These are phyloP conservation scores for Lactarius sp. DNA, from an alignment of 768 basidiomycete species.

Conservation along the genomic window DNA sequence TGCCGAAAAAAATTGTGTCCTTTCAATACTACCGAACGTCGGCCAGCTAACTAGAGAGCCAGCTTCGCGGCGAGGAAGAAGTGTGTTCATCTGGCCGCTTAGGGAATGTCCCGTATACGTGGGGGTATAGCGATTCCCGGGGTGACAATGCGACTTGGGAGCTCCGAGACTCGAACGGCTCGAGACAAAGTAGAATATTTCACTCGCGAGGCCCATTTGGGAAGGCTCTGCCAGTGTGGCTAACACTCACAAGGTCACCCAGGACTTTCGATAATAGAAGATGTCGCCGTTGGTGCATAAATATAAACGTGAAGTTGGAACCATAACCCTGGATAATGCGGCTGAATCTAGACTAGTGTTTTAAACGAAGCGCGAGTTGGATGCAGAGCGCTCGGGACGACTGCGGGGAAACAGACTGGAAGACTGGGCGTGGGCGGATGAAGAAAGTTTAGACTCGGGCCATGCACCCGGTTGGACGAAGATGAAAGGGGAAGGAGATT, in stretches of 20 bases:
- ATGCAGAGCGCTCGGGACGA: conserved; percentile 14
- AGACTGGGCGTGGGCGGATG: conserved; percentile 15
- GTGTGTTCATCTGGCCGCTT: conserved; percentile 2
- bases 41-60: not conserved
- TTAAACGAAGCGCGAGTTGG: not conserved
- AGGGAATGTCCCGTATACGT: not conserved
- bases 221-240: not conserved
- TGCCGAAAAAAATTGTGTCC: not conserved
- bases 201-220: not conserved
- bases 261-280: not conserved
- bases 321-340: not conserved
- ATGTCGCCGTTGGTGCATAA: not conserved
- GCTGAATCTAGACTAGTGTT: not conserved
- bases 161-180: not conserved
- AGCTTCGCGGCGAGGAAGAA: conserved; percentile 6
- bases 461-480: conserved; percentile 12
- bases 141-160: not conserved
- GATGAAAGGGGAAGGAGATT: conserved; percentile 16
- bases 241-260: not conserved
- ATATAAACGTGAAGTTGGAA: not conserved
- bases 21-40: conserved; percentile 7
- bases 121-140: conserved; percentile 6
- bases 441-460: conserved; percentile 24
- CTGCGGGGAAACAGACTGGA: conserved; percentile 22
- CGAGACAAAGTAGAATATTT: not conserved